phyloP scores from a whole-genome alignment of 2,329 filamentous ascomycete genomes.

The Boeremia lycopersici region DNA sequence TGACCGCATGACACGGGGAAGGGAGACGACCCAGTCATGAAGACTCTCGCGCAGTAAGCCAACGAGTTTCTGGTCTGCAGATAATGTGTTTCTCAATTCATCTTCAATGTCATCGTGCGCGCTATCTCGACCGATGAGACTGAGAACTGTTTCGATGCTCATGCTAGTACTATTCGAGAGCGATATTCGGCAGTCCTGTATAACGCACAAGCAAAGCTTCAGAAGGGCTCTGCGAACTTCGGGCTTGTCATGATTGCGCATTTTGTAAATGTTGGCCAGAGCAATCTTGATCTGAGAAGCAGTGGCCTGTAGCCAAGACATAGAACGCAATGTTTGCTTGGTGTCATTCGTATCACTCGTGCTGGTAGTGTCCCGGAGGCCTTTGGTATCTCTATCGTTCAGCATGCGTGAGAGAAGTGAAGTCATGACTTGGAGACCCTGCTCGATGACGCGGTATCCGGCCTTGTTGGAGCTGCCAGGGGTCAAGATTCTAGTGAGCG shows the following conservation, averaged over 20 bases:
- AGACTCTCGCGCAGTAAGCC: conserved; percentile 72
- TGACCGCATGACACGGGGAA: conserved; percentile 82
- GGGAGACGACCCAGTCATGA: conserved; percentile 79
- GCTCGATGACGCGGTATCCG: conserved; percentile 67
- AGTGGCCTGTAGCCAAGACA: conserved; percentile 80
- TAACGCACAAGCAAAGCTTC: conserved; percentile 72
- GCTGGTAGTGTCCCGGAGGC: conserved; percentile 26
- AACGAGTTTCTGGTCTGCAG: conserved; percentile 65
- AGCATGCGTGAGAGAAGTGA: conserved; percentile 53
- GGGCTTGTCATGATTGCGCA: conserved; percentile 71
- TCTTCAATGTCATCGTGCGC: conserved; percentile 52
- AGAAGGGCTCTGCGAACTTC: conserved; percentile 73
- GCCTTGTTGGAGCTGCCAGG: conserved; percentile 67
- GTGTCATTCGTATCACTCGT: conserved; percentile 16
- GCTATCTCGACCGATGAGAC: conserved; percentile 59
- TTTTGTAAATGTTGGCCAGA: conserved; percentile 74
- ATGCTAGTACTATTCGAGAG: conserved; percentile 72
- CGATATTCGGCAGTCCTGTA: conserved; percentile 79
- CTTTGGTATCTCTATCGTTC: conserved; percentile 50
- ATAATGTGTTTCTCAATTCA: conserved; percentile 65
- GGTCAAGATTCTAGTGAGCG: conserved; percentile 75
- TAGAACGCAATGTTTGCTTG: conserved; percentile 49
- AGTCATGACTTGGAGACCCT: conserved; percentile 64
- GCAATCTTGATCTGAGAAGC: conserved; percentile 81
- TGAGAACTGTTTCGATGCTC: conserved; percentile 80